These are phyloP conservation scores for Dendrocalamus sinicus DNA, from an alignment of 176 grass and related monocot genomes.

Conservation along the genomic window DNA sequence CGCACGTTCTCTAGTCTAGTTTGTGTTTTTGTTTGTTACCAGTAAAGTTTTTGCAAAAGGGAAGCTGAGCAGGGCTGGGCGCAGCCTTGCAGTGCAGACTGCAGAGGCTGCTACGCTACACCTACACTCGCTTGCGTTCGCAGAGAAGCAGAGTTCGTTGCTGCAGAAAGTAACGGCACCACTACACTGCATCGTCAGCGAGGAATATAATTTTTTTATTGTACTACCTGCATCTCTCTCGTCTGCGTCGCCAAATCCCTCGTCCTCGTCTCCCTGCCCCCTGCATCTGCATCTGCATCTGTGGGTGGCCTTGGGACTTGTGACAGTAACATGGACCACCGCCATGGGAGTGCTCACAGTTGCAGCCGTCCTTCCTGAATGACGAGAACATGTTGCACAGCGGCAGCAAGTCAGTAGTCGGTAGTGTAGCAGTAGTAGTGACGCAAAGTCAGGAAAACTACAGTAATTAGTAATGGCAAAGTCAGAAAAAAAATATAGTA, in stretches of 20 bases:
- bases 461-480: neutral
- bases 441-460: neutral
- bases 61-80: neutral
- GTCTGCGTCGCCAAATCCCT: neutral
- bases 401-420: neutral
- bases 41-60: neutral
- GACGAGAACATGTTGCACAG: neutral
- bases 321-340: slow-evolving; percentile 29
- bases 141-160: slow-evolving; percentile 11
- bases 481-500: no score
- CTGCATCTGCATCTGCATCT: slow-evolving; percentile 29
- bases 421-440: neutral
- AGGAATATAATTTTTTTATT: neutral
- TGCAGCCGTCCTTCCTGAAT: slow-evolving; percentile 43
- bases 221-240: neutral
- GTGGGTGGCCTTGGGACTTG: slow-evolving; percentile 47
- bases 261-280: neutral
- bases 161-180: slow-evolving; percentile 13
- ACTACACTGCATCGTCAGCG: neutral
- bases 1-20: slow-evolving; percentile 28
- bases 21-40: slow-evolving; percentile 45
- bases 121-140: neutral
- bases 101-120: neutral
- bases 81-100: neutral
- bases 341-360: slow-evolving; percentile 44